Evolutionary conservation across 2,329 filamentous ascomycete species (phyloP).

Genomic region (Apiospora kogelbergensis): DNA sequence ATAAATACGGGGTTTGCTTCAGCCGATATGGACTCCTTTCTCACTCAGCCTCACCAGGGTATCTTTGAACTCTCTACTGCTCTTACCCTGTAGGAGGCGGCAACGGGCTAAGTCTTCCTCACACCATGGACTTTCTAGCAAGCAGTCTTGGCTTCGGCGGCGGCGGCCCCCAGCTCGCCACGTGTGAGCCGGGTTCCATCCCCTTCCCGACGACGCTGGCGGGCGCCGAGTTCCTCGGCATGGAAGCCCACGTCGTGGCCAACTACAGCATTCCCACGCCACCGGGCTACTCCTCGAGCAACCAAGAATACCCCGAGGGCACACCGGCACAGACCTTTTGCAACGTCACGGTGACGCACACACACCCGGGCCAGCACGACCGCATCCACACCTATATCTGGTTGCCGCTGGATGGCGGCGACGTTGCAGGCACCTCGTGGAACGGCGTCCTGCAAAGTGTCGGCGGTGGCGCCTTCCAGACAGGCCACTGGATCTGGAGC

Average conservation of each 20-base stretch:
- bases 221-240: slow-evolving; percentile 8
- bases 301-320: neutral
- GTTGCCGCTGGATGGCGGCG: neutral
- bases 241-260: slow-evolving; percentile 2
- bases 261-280: neutral
- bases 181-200: neutral
- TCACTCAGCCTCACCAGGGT: no score
- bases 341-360: slow-evolving; percentile 12
- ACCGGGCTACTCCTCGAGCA: neutral
- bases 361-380: slow-evolving; percentile 10
- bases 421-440: neutral
- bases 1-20: neutral
- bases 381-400: slow-evolving; percentile 1
- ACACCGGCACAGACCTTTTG: neutral
- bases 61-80: neutral
- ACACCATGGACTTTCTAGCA: neutral
- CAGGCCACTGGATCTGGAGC: neutral
- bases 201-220: neutral
- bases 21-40: neutral
- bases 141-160: neutral
- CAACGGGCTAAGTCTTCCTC: neutral
- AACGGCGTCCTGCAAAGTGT: slow-evolving; percentile 3
- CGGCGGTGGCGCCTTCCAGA: slow-evolving; percentile 8
- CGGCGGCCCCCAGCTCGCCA: neutral
- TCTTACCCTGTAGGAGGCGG: neutral